Evolutionary conservation across 345 rosid species (phyloP), one percentile per base, ranked within the genome.

Genomic region (Gossypium mustelinum): DNA sequence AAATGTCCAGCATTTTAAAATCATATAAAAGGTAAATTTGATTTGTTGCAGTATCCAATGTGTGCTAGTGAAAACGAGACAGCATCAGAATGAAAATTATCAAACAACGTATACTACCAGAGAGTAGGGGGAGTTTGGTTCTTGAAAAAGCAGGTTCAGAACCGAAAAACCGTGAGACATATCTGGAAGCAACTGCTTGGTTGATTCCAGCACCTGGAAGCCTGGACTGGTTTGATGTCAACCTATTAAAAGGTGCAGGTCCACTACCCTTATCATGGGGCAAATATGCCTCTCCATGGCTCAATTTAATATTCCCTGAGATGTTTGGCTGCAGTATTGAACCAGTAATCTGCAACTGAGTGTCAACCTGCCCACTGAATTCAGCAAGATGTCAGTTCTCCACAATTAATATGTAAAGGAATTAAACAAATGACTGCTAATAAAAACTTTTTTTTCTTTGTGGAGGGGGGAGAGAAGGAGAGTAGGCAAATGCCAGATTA

Each of bases 231-330:
- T 83, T 88, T 61, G 95, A 80, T 58, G 93, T 85, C 82, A 92
- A 75, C 82, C 89, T 91, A 81, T 87, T 90, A 34, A 95, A 79
- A 73, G 96, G 81, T 71, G 89, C 82, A 57, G 90, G 84, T 78
- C 91, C 92, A 18, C 92, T 88, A 77, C 99, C 96, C 82, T 87
- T 94, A 81, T 95, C 99, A 81, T 95, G 99, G 18, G 98, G 98
- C 45, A 95, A 85, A 87, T 95, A 95, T 80, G 99, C 98, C 86
- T 95, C 98, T 79, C 99, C 98, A 13, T 88, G 98, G 86, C 98
- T 92, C 85, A 95, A 82, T 82, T 95, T 91, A 66, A 95, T 88
- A 75, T 87, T 90, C 80, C 99, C 98, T 45, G 99, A 95, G 79
- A 95, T 89, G 80, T 85, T 90, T 83, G 98, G 99, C 79, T 94